Percentiles rank a stretch among this genome's conserved stretches.
Evolutionary conservation across 1,284 basidiomycete species (phyloP).

Genomic region (Sporisorium sorghi): DNA sequence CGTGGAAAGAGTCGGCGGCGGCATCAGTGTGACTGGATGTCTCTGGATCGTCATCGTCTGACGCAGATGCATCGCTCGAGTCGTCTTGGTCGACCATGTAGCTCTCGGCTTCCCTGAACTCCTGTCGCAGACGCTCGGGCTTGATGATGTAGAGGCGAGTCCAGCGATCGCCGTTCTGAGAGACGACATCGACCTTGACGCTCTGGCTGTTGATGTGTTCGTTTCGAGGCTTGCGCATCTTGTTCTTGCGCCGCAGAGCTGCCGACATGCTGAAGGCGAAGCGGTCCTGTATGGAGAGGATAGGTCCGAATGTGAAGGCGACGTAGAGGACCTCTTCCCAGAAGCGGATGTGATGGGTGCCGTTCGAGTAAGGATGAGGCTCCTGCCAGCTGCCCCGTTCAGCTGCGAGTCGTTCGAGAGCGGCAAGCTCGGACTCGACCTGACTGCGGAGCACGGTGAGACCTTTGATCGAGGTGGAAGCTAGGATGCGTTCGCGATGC

Average conservation of each 20-base stretch:
- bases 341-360: slow-evolving; percentile 41
- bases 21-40: slow-evolving; percentile 6
- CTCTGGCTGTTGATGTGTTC: slow-evolving; percentile 30
- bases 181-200: slow-evolving; percentile 57
- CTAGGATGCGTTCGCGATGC: slow-evolving; percentile 30
- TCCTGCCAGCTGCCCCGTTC: slow-evolving; percentile 37
- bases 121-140: slow-evolving; percentile 41
- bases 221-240: slow-evolving; percentile 17
- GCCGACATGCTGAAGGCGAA: slow-evolving; percentile 38
- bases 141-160: slow-evolving; percentile 51
- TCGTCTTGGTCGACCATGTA: slow-evolving; percentile 40
- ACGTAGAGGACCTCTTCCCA: slow-evolving; percentile 55
- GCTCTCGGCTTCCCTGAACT: slow-evolving; percentile 60
- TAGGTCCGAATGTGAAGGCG: slow-evolving; percentile 38
- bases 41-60: slow-evolving; percentile 11
- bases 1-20: slow-evolving; percentile 14
- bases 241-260: slow-evolving; percentile 25
- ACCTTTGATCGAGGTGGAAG: slow-evolving; percentile 48
- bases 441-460: slow-evolving; percentile 37
- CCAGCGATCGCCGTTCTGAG: slow-evolving; percentile 50
- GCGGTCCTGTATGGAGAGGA: slow-evolving; percentile 42
- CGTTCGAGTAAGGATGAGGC: slow-evolving; percentile 54
- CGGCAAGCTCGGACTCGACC: slow-evolving; percentile 40
- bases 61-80: slow-evolving; percentile 26
- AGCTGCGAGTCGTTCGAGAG: slow-evolving; percentile 26